phyloP scores from a whole-genome alignment of 306 rosid species.

The Rubus parviflorus region DNA sequence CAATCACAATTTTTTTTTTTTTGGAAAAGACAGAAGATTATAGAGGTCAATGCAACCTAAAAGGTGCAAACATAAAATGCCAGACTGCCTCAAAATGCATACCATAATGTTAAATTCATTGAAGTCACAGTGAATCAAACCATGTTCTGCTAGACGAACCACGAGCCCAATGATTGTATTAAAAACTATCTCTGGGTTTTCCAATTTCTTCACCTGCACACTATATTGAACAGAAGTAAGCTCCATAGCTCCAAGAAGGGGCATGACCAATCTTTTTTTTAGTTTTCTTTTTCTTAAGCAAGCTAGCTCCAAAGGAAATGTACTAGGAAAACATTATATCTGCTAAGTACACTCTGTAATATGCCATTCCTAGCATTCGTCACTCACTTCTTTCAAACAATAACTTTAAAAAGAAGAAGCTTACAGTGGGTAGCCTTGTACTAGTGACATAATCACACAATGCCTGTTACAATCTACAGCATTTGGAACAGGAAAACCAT shows the following conservation, averaged over 20 bases:
- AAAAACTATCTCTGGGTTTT: constrained; percentile 77
- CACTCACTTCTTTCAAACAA: not conserved
- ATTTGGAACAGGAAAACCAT: constrained; percentile 80
- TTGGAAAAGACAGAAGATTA: not conserved
- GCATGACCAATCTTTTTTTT: not conserved
- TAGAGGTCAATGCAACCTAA: not conserved
- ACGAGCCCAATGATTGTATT: constrained; percentile 71
- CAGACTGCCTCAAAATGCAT: constrained; percentile 26
- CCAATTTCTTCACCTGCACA: constrained; percentile 86
- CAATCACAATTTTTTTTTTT: not conserved
- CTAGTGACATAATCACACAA: constrained; percentile 87
- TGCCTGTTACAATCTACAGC: constrained; percentile 85
- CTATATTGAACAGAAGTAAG: constrained; percentile 41
- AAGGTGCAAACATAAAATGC: not conserved
- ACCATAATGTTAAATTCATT: constrained; percentile 96
- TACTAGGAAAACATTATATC: not conserved
- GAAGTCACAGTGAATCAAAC: constrained; percentile 95
- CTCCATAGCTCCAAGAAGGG: not conserved
- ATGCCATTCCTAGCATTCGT: not conserved
- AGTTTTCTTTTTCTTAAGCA: not conserved
- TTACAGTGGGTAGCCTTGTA: constrained; percentile 91
- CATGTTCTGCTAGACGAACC: constrained; percentile 83
- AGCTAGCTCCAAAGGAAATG: not conserved
- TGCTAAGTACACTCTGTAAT: not conserved
- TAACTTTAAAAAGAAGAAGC: constrained; percentile 25